Percentiles rank a stretch among this genome's conserved stretches.
Evolutionary conservation across 1,139 yeast species (phyloP).

Genomic region (Wickerhamomyces sp.): DNA sequence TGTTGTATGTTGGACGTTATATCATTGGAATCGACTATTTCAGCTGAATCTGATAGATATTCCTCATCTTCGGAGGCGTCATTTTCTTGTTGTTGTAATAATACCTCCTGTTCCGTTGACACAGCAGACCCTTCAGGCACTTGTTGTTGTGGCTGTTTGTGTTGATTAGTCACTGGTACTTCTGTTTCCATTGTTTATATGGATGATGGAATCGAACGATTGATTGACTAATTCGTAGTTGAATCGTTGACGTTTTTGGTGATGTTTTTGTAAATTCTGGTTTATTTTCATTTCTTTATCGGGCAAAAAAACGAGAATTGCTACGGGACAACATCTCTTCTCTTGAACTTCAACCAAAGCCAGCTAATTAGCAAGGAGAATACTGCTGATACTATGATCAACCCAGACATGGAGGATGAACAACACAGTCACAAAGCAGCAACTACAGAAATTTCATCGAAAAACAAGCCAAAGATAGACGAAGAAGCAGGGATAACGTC

Average conservation of each 20-base stretch:
- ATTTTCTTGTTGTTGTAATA: constrained; percentile 20
- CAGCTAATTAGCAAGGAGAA: background rate
- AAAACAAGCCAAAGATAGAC: constrained; percentile 1
- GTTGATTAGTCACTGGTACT: background rate
- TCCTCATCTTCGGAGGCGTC: constrained; percentile 33
- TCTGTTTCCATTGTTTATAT: background rate
- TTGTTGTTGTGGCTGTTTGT: background rate
- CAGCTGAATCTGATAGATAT: constrained; percentile 35
- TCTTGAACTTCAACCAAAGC: background rate
- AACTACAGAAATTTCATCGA: background rate
- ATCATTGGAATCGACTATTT: constrained; percentile 38
- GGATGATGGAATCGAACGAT: background rate
- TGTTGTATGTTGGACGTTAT: constrained; percentile 35
- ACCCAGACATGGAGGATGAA: background rate
- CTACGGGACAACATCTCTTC: background rate
- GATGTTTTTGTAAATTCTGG: too few species aligned
- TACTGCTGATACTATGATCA: background rate
- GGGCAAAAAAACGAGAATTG: background rate
- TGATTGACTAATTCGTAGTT: too few species aligned
- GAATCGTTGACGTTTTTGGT: too few species aligned
- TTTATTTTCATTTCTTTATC: background rate
- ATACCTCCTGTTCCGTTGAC: constrained; percentile 10
- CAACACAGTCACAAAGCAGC: background rate
- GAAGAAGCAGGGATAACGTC: background rate
- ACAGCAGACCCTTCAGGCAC: constrained; percentile 5